phyloP scores from a whole-genome alignment of 306 rosid species.

The Casuarina equisetifolia region DNA sequence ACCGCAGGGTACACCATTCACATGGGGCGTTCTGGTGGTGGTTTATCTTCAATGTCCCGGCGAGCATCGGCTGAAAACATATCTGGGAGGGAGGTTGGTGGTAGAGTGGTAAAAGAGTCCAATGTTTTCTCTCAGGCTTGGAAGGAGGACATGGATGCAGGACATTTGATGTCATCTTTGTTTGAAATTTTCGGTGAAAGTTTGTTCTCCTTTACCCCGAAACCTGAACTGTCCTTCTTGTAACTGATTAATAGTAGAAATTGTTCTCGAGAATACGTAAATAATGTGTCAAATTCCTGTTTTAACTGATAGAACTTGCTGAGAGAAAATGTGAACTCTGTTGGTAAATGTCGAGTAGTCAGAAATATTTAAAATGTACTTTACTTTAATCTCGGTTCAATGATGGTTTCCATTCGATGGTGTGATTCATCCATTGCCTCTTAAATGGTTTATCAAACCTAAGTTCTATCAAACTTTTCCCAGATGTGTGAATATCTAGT shows the following conservation, averaged over 20 bases:
- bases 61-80: slow-evolving; percentile 45
- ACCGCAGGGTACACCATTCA: slow-evolving; percentile 48
- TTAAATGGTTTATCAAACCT: neutral
- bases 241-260: slow-evolving; percentile 31
- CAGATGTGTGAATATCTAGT: neutral
- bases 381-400: neutral
- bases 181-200: slow-evolving; percentile 72
- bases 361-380: slow-evolving; percentile 11
- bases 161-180: slow-evolving; percentile 54
- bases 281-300: neutral
- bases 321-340: slow-evolving; percentile 16
- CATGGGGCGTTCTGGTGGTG: slow-evolving; percentile 40
- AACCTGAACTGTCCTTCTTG: slow-evolving; percentile 63
- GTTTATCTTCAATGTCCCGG: slow-evolving; percentile 39
- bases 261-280: slow-evolving; percentile 19
- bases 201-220: slow-evolving; percentile 58
- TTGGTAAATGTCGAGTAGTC: neutral
- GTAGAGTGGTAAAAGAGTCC: slow-evolving; percentile 45
- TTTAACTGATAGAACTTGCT: neutral
- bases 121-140: slow-evolving; percentile 72
- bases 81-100: slow-evolving; percentile 47
- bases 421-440: neutral
- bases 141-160: slow-evolving; percentile 85
- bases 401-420: neutral
- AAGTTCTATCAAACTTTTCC: neutral